Percentiles rank a stretch among this genome's conserved stretches.
phyloP scores from a whole-genome alignment of 768 basidiomycete species.

The Auricularia cornea region DNA sequence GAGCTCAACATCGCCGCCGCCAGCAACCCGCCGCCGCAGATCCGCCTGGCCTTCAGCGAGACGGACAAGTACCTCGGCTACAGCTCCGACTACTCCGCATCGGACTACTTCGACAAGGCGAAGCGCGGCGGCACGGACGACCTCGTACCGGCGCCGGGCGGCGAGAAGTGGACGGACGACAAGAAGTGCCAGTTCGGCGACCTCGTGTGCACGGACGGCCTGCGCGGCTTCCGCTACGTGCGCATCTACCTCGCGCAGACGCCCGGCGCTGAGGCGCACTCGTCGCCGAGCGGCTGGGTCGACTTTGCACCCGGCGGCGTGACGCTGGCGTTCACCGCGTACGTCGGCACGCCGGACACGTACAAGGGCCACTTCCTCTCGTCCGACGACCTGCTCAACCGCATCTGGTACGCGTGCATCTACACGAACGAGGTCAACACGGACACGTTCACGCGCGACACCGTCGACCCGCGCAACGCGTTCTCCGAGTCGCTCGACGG shows the following conservation, averaged over 20 bases:
- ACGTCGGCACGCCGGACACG: neutral
- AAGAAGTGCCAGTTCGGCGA: neutral
- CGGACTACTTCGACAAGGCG: neutral
- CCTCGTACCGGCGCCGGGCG: neutral
- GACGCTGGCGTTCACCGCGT: neutral
- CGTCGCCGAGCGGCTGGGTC: neutral
- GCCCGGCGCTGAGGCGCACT: neutral
- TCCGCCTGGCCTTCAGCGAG: neutral
- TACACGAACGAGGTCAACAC: neutral
- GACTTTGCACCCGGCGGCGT: neutral
- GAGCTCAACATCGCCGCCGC: neutral
- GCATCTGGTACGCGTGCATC: neutral
- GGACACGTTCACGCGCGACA: neutral
- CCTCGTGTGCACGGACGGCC: neutral
- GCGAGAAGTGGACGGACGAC: neutral
- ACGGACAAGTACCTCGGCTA: neutral
- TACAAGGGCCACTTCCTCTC: constrained; percentile 1
- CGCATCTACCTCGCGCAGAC: neutral
- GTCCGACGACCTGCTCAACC: neutral
- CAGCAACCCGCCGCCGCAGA: neutral
- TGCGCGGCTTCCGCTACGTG: constrained; percentile 1
- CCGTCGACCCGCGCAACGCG: neutral
- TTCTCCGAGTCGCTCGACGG: neutral
- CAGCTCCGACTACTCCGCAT: neutral
- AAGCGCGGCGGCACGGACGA: neutral